phyloP scores from a whole-genome alignment of 2,329 filamentous ascomycete genomes.

The Sporothrix inflata region DNA sequence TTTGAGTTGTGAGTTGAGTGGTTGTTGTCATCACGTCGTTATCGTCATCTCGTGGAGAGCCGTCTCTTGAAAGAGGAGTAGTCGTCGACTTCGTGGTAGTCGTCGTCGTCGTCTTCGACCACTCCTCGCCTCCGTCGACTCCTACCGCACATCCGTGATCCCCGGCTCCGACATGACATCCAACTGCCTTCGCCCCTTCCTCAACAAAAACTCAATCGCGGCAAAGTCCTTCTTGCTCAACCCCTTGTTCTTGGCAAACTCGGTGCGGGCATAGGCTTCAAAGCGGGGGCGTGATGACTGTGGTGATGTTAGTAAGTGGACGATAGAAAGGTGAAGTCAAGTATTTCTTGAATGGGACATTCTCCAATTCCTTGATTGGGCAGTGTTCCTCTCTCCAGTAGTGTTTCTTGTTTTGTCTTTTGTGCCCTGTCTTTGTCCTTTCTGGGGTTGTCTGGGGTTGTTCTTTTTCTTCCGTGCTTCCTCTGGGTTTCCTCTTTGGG shows the following conservation, averaged over 20 bases:
- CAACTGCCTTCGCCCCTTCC: constrained; percentile 79
- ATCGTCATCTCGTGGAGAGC: too few relatives aligned
- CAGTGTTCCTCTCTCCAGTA: too few relatives aligned
- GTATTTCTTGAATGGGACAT: too few relatives aligned
- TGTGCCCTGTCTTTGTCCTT: not conserved
- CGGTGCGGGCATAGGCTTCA: constrained; percentile 65
- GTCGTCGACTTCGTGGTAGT: too few relatives aligned
- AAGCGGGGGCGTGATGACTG: constrained; percentile 65
- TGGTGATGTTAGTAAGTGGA: not conserved
- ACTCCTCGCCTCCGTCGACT: not conserved
- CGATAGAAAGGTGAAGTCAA: too few relatives aligned
- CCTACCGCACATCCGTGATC: constrained; percentile 73
- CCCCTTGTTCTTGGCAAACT: constrained; percentile 72
- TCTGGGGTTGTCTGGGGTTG: too few relatives aligned
- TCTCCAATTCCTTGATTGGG: too few relatives aligned
- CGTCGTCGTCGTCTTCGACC: not conserved
- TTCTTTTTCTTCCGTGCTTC: not conserved
- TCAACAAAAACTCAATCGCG: constrained; percentile 81
- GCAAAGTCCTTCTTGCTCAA: constrained; percentile 84
- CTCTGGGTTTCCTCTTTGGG: constrained; percentile 9
- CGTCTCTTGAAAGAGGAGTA: too few relatives aligned
- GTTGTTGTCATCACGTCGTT: not conserved
- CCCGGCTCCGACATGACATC: constrained; percentile 79
- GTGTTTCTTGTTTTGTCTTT: not conserved
- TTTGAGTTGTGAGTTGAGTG: too few relatives aligned